These are phyloP conservation scores for Fusarium scirpi DNA, from an alignment of 2,329 filamentous ascomycete genomes.

Conservation along the genomic window DNA sequence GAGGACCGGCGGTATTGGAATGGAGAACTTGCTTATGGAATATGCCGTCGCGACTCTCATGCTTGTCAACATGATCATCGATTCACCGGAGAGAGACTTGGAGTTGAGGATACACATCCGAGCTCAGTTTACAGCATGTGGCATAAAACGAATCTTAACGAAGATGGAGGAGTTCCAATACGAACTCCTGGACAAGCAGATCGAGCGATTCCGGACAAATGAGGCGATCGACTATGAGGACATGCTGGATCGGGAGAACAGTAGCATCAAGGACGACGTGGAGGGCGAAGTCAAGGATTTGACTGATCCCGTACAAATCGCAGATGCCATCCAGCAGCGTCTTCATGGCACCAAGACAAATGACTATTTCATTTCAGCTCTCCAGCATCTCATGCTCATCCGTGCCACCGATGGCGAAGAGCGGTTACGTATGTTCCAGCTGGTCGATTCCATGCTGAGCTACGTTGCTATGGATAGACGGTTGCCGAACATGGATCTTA, in stretches of 20 bases:
- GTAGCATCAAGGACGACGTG: slow-evolving; percentile 87
- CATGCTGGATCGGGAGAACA: slow-evolving; percentile 90
- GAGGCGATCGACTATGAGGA: slow-evolving; percentile 99
- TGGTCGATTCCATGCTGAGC: slow-evolving; percentile 98
- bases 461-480: slow-evolving; percentile 98
- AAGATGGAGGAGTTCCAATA: slow-evolving; percentile 99
- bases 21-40: slow-evolving; percentile 99
- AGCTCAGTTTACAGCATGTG: slow-evolving; percentile 94
- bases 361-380: slow-evolving; percentile 94
- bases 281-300: slow-evolving; percentile 91
- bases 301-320: slow-evolving; percentile 92
- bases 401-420: slow-evolving; percentile 93
- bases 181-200: slow-evolving; percentile 97
- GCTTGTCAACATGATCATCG: slow-evolving; percentile 95
- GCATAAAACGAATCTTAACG: slow-evolving; percentile 90
- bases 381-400: slow-evolving; percentile 95
- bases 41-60: slow-evolving; percentile 96
- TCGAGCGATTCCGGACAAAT: slow-evolving; percentile 91
- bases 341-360: slow-evolving; percentile 86
- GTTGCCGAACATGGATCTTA: slow-evolving; percentile 95
- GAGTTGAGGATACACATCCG: slow-evolving; percentile 93
- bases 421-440: slow-evolving; percentile 92
- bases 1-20: slow-evolving; percentile 94
- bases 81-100: slow-evolving; percentile 88
- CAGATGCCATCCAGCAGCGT: slow-evolving; percentile 89